Base-by-base conservation (phyloP, 345 rosid species). In the Laguncularia racemosa region DNA sequence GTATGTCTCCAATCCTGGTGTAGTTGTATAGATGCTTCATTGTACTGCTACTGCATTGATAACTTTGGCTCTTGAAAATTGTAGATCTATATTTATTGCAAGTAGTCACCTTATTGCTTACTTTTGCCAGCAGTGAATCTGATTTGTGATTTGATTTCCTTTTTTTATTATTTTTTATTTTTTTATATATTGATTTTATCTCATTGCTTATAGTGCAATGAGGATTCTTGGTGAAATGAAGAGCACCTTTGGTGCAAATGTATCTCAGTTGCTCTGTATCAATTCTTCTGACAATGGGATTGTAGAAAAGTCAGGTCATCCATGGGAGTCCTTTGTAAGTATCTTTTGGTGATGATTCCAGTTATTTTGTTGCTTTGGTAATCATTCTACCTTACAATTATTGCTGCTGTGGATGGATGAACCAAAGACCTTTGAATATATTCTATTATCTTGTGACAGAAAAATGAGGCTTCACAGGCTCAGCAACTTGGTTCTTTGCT, bases 201-300 rank as follows among this genome's bases (percentile, higher is more conserved):
- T 80, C 43, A 67, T 28, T 57, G 44, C 69, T 56, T 78, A 55
- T 83, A 93, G 99, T 80, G 92, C 92, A 64, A 63, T 84, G 43
- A 85, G 79, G 78, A 75, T 90, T 68, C 70, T 87, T 54, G 60
- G 83, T 56, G 97, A 93, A 61, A 89, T 93, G 99, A 85, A 80
- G 79, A 80, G 74, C 75, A 80, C 95, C 45, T 90, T 85, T 75
- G 99, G 96, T 20, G 69, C 75, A 58, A 79, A 71, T 67, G 86
- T 84, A 28, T 87, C 95, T 72, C 83, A 82, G 54, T 66, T 93
- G 67, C 90, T 93, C 48, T 84, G 92, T 73, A 82, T 92, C 60
- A 90, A 93, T 76, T 93, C 99, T 73, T 84, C 97, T 70, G 74
- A 69, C 73, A 89, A 84, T 72, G 88, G 83, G 66, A 61, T 58